Evolutionary conservation across 2,329 filamentous ascomycete species (phyloP).

Genomic region (Neoascochyta sp.): DNA sequence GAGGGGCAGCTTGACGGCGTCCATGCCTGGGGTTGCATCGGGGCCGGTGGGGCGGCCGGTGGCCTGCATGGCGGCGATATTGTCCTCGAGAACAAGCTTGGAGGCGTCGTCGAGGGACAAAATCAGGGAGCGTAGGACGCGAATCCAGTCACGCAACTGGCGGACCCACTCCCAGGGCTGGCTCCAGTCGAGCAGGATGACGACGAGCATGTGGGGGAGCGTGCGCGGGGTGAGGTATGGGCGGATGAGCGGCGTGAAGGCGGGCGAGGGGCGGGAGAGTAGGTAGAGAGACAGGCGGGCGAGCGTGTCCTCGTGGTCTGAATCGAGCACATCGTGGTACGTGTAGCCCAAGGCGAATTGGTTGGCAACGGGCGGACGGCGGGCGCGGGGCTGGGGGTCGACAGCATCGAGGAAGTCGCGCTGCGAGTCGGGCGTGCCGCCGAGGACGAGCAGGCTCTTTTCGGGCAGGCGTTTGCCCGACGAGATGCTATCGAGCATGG

Average conservation of each 20-base stretch:
- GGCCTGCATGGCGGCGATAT: constrained; percentile 76
- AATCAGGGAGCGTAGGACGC: constrained; percentile 74
- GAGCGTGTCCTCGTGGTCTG: constrained; percentile 90
- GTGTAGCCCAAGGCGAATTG: constrained; percentile 91
- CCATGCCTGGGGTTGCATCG: constrained; percentile 27
- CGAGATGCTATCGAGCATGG: constrained; percentile 85
- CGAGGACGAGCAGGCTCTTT: constrained; percentile 84
- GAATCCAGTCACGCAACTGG: constrained; percentile 84
- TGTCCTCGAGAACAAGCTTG: constrained; percentile 80
- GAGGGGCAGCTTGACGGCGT: constrained; percentile 60
- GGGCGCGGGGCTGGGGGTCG: constrained; percentile 48
- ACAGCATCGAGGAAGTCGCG: constrained; percentile 69
- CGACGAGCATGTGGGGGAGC: constrained; percentile 78
- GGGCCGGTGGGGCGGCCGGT: constrained; percentile 27
- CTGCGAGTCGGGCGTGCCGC: constrained; percentile 78
- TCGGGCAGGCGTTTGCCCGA: constrained; percentile 86
- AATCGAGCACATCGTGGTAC: constrained; percentile 90
- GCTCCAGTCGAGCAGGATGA: constrained; percentile 93
- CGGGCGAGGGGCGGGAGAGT: constrained; percentile 76
- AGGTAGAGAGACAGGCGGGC: constrained; percentile 87
- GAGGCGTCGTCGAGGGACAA: constrained; percentile 70
- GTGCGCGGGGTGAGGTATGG: constrained; percentile 81
- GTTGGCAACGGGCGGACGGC: constrained; percentile 76
- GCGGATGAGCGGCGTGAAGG: constrained; percentile 77
- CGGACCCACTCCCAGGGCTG: constrained; percentile 90